Evolutionary conservation across 805 yeast genomes (phyloP).

Genomic region (Scheffersomyces stipitis): DNA sequence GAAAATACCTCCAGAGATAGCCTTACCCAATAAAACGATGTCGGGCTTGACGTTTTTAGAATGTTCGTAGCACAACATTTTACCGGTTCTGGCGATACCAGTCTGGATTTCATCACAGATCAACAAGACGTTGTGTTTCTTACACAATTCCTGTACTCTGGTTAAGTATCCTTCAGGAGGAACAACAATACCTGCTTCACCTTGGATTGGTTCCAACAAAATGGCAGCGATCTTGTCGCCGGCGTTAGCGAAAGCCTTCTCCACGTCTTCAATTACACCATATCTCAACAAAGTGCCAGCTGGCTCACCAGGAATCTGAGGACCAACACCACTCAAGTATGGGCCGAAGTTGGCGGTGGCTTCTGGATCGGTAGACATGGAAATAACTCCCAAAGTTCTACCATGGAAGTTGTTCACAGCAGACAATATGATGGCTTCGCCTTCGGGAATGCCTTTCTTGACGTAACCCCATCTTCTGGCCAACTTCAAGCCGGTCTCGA

Average conservation of each 20-base stretch:
- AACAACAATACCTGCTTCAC: conserved; percentile 97
- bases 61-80: conserved; percentile 89
- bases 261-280: conserved; percentile 84
- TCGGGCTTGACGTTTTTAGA: conserved; percentile 79
- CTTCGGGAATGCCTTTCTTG: conserved; percentile 77
- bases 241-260: conserved; percentile 73
- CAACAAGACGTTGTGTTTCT: conserved; percentile 78
- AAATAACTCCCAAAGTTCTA: conserved; percentile 90
- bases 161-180: conserved; percentile 82
- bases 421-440: conserved; percentile 83
- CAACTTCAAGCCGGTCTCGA: conserved; percentile 88
- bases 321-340: conserved; percentile 79
- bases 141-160: conserved; percentile 71
- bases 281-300: conserved; percentile 65
- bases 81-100: conserved; percentile 96
- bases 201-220: conserved; percentile 93
- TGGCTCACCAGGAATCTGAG: conserved; percentile 74
- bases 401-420: conserved; percentile 95
- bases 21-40: conserved; percentile 86
- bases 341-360: conserved; percentile 91
- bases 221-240: conserved; percentile 92
- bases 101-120: conserved; percentile 98
- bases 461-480: conserved; percentile 98
- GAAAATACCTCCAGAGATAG: conserved; percentile 90
- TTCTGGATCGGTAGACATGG: conserved; percentile 95